Percentiles rank a stretch among this genome's conserved stretches.
Evolutionary conservation across 805 yeast genomes (phyloP).

Genomic region (Brettanomyces naardenensis): DNA sequence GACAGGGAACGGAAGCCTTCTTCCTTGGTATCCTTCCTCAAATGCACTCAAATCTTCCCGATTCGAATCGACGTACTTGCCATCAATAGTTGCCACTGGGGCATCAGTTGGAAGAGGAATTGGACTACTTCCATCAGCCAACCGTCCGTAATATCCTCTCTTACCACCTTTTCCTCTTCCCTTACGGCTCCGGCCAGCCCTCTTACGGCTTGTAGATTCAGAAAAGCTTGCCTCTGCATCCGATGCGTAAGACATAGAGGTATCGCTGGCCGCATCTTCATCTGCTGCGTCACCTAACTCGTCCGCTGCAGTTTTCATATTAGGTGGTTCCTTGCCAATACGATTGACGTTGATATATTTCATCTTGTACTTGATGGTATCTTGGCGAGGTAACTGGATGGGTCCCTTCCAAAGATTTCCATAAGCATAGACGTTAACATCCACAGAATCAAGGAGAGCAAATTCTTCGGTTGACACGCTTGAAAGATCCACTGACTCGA

Average conservation of each 20-base stretch:
- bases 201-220: not conserved
- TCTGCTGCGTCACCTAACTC: not conserved
- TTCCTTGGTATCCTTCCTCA: constrained; percentile 3
- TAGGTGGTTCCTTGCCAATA: not conserved
- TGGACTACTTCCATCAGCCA: not conserved
- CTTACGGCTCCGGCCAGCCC: not conserved
- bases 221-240: not conserved
- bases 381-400: constrained; percentile 8
- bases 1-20: constrained; percentile 3
- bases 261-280: not conserved
- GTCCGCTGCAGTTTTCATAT: not conserved
- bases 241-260: not conserved
- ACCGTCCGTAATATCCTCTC: not conserved
- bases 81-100: not conserved
- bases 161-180: not conserved
- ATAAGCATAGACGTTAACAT: constrained; percentile 5
- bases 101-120: not conserved
- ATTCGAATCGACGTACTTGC: constrained; percentile 3
- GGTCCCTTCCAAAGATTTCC: constrained; percentile 17
- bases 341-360: constrained; percentile 16
- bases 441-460: constrained; percentile 6
- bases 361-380: constrained; percentile 3
- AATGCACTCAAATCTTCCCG: constrained; percentile 4
- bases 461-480: constrained; percentile 3
- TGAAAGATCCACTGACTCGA: constrained; percentile 4